Percentiles rank a stretch among this genome's conserved stretches.
Evolutionary conservation across 73 alveolate genomes (phyloP).

Genomic region (Paraurostyla sp.): DNA sequence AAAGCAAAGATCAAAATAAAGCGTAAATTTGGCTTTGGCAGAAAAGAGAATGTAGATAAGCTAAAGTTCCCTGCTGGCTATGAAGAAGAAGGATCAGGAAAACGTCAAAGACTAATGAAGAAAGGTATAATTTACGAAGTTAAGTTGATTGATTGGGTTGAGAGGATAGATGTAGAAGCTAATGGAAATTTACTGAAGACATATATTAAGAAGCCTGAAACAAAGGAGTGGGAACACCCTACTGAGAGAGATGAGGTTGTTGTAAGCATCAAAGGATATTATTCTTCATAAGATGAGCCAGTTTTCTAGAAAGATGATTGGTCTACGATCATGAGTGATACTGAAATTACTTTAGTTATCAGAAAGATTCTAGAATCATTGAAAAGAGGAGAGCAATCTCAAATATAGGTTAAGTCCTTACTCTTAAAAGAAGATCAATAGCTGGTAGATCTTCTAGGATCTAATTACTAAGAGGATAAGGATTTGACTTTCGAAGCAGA

Average conservation of each 20-base stretch:
- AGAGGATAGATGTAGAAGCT: conserved; percentile 60
- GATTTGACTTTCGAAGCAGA: conserved; percentile 30
- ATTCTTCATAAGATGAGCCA: background rate
- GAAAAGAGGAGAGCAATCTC: conserved; percentile 44
- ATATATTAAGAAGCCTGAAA: background rate
- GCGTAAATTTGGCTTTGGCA: conserved; percentile 68
- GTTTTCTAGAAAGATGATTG: background rate
- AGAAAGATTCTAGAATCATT: conserved; percentile 41
- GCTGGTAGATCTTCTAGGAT: background rate
- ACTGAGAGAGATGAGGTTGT: conserved; percentile 68
- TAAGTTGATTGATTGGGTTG: conserved; percentile 63
- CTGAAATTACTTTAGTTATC: conserved; percentile 20
- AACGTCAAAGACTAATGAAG: conserved; percentile 38
- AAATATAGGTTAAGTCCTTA: background rate
- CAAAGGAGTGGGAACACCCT: conserved; percentile 61
- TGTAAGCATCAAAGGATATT: conserved; percentile 46
- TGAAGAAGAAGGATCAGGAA: conserved; percentile 66
- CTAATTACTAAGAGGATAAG: background rate
- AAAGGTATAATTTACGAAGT: conserved; percentile 76
- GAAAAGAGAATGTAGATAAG: conserved; percentile 46
- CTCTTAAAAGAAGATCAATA: conserved; percentile 30
- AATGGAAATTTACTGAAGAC: conserved; percentile 58
- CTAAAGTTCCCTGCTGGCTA: conserved; percentile 71
- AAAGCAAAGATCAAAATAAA: conserved; percentile 66
- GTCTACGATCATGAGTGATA: conserved; percentile 38